A percentile compares a stretch with the other conserved stretches of the same genome.
These are phyloP conservation scores for Elaeis guineensis DNA, from an alignment of 176 grass and related monocot genomes.

Conservation along the genomic window DNA sequence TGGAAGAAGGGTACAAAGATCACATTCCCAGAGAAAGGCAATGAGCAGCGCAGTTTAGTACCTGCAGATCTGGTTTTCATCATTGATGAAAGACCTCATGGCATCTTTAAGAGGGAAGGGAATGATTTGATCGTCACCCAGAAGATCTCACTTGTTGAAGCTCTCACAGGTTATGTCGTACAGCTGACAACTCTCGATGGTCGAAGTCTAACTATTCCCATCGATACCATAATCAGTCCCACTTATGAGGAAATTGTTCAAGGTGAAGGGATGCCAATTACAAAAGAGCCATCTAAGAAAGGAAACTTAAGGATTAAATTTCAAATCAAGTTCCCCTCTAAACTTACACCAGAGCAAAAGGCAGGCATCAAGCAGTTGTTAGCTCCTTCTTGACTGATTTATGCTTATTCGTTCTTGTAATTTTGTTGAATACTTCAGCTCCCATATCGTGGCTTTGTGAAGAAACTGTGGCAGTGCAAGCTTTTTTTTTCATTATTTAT, in stretches of 20 bases:
- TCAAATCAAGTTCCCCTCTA: conserved; percentile 52
- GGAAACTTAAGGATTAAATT: conserved; percentile 61
- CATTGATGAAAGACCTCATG: conserved; percentile 54
- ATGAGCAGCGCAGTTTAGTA: conserved; percentile 30
- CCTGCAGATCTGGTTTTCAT: conserved; percentile 58
- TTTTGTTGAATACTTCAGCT: background rate
- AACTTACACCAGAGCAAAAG: conserved; percentile 53
- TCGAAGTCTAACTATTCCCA: conserved; percentile 30
- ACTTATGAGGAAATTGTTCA: conserved; percentile 47
- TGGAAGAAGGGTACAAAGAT: conserved; percentile 83
- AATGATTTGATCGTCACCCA: conserved; percentile 56
- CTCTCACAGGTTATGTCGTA: conserved; percentile 54
- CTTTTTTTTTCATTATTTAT: no score
- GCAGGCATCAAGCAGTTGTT: conserved; percentile 44
- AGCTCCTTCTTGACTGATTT: conserved; percentile 19
- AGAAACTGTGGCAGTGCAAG: no score
- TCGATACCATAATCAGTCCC: conserved; percentile 45
- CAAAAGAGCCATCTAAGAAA: conserved; percentile 41
- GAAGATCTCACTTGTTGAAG: conserved; percentile 50
- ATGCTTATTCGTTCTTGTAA: background rate
- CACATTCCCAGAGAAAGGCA: conserved; percentile 54
- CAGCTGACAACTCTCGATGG: conserved; percentile 51
- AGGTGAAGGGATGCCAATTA: conserved; percentile 59
- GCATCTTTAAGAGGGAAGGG: conserved; percentile 50
- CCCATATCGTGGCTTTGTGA: no score